Conservation (phyloP, 1,284 basidiomycete genomes). For the Leccinum solheimii region DNA sequence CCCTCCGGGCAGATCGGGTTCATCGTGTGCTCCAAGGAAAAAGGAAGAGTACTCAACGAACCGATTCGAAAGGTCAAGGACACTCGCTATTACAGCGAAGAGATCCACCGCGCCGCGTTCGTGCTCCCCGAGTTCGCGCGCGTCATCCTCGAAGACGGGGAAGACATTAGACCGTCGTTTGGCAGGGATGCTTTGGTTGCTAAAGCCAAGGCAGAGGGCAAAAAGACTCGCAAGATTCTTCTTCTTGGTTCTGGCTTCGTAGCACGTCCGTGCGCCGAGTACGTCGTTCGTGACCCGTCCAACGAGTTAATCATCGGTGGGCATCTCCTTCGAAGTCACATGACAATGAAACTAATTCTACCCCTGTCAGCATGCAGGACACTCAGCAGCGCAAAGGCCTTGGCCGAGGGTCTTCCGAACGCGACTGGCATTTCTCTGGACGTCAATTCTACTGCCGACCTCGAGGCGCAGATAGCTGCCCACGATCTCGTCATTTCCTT, state of each 20-base stretch:
- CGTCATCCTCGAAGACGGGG: conserved; percentile 70
- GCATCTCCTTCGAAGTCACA: conserved; percentile 8
- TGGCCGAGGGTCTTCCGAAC: conserved; percentile 69
- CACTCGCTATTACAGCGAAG: conserved; percentile 86
- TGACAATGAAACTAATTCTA: conserved; percentile 7
- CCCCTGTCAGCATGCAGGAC: conserved; percentile 75
- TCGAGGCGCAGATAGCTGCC: conserved; percentile 80
- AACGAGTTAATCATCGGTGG: conserved; percentile 85
- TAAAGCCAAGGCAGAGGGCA: conserved; percentile 22
- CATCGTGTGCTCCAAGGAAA: conserved; percentile 85
- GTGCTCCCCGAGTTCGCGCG: conserved; percentile 91
- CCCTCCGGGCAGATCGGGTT: conserved; percentile 98
- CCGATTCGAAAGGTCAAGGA: conserved; percentile 69
- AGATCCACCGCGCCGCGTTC: conserved; percentile 85
- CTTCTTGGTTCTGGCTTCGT: conserved; percentile 96
- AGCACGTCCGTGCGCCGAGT: conserved; percentile 92
- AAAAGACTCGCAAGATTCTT: conserved; percentile 64
- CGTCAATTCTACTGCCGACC: conserved; percentile 70
- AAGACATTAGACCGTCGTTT: conserved; percentile 68
- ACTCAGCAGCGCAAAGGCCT: conserved; percentile 68
- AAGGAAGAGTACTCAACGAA: conserved; percentile 65
- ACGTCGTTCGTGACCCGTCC: conserved; percentile 79
- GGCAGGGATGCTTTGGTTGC: conserved; percentile 48
- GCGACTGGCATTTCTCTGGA: conserved; percentile 82
- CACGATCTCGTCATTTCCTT: conserved; percentile 96